A percentile compares a stretch with the other conserved stretches of the same genome.
phyloP scores from a whole-genome alignment of 2,329 filamentous ascomycete genomes.

The Exserohilum rostratum region DNA sequence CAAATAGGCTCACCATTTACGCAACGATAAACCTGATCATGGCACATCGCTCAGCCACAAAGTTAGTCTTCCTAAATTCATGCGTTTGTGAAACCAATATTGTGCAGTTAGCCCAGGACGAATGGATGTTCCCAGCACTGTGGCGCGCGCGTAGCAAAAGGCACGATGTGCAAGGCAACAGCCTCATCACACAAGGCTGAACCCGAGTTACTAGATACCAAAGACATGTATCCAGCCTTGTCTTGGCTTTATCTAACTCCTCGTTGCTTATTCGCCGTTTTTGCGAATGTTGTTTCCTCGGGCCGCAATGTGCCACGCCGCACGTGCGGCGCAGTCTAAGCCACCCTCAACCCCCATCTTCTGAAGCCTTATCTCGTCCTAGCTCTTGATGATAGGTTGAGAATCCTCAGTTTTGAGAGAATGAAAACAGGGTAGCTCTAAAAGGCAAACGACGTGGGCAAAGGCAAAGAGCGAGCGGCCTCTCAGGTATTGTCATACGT shows the following conservation, averaged over 20 bases:
- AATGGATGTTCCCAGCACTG: neutral
- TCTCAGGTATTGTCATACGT: neutral
- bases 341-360: neutral
- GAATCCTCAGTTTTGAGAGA: no score
- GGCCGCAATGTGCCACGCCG: neutral
- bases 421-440: neutral
- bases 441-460: neutral
- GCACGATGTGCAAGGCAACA: constrained; percentile 8
- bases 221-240: neutral
- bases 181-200: neutral
- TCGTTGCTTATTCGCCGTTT: neutral
- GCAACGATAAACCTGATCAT: neutral
- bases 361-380: neutral
- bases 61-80: neutral
- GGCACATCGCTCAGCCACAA: neutral
- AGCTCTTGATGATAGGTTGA: neutral
- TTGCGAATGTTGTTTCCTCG: neutral
- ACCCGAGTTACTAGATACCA: neutral
- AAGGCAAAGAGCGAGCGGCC: neutral
- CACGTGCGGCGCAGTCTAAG: neutral
- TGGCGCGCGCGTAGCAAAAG: constrained; percentile 3
- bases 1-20: neutral
- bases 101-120: neutral
- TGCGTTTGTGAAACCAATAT: neutral
- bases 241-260: neutral